Conservation (phyloP, 176 grass and related monocot species). For the Carex myosuroides region DNA sequence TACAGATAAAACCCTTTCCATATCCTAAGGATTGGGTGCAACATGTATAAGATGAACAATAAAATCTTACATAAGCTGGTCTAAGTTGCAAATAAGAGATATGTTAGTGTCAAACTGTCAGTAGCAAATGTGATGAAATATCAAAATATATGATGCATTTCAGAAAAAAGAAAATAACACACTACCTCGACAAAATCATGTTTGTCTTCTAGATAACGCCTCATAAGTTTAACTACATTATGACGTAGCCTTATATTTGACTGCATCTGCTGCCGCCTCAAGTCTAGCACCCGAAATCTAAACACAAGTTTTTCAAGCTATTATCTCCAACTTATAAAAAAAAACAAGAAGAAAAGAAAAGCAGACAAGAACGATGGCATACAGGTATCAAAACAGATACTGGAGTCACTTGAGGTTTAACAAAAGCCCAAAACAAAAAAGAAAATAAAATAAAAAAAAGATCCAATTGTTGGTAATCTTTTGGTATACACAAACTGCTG, state of each 20-base stretch:
- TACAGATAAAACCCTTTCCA: background rate
- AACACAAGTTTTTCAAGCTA: background rate
- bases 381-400: background rate
- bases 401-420: background rate
- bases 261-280: constrained; percentile 90
- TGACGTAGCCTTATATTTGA: constrained; percentile 88
- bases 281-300: constrained; percentile 89
- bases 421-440: background rate
- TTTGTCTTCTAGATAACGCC: constrained; percentile 84
- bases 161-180: background rate
- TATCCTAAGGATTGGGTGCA: too few relatives aligned
- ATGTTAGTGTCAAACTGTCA: background rate
- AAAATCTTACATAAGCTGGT: background rate
- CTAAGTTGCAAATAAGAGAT: background rate
- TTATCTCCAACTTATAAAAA: background rate
- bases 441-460: background rate
- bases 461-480: too few relatives aligned
- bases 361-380: background rate
- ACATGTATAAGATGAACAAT: background rate
- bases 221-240: constrained; percentile 79
- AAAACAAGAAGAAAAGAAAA: background rate
- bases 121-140: background rate
- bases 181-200: constrained; percentile 97
- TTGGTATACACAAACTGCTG: too few relatives aligned
- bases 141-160: background rate